phyloP scores from a whole-genome alignment of 768 basidiomycete genomes.

The Phlegmacium glaucopus region DNA sequence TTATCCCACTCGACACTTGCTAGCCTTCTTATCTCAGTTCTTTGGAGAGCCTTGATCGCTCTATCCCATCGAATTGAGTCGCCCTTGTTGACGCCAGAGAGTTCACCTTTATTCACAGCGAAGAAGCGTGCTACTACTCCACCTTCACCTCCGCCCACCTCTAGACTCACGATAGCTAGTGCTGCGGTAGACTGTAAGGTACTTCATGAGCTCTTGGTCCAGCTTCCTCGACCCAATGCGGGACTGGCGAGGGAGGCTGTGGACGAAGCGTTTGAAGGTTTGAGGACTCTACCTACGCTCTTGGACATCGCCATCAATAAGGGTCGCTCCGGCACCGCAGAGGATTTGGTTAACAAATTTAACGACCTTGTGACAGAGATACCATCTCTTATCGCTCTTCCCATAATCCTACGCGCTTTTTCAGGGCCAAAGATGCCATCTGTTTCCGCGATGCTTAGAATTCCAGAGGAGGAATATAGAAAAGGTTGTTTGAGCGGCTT shows the following conservation, averaged over 20 bases:
- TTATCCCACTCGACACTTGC: conserved; percentile 61
- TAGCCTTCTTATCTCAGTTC: conserved; percentile 65
- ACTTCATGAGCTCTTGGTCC: conserved; percentile 56
- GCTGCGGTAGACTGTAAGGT: conserved; percentile 57
- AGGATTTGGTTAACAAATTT: conserved; percentile 40
- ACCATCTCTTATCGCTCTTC: conserved; percentile 72
- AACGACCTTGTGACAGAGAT: conserved; percentile 56
- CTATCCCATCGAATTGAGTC: conserved; percentile 58
- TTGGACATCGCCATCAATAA: conserved; percentile 44
- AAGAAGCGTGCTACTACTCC: conserved; percentile 48
- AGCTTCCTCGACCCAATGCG: conserved; percentile 58
- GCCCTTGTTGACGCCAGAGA: conserved; percentile 38
- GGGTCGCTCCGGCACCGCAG: conserved; percentile 13
- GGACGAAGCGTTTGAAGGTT: conserved; percentile 69
- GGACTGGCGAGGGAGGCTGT: conserved; percentile 76
- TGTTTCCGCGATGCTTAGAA: conserved; percentile 52
- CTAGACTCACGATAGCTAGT: conserved; percentile 57
- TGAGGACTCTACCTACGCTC: conserved; percentile 53
- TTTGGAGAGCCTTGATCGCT: conserved; percentile 75
- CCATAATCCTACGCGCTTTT: conserved; percentile 56
- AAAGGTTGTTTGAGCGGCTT: conserved; percentile 71
- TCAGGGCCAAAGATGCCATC: conserved; percentile 31
- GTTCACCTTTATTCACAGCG: conserved; percentile 21
- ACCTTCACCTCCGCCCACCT: conserved; percentile 52
- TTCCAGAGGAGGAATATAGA: conserved; percentile 63